These are phyloP conservation scores for Patellifolia procumbens DNA, from an alignment of 179 eudicot genomes.

Conservation along the genomic window DNA sequence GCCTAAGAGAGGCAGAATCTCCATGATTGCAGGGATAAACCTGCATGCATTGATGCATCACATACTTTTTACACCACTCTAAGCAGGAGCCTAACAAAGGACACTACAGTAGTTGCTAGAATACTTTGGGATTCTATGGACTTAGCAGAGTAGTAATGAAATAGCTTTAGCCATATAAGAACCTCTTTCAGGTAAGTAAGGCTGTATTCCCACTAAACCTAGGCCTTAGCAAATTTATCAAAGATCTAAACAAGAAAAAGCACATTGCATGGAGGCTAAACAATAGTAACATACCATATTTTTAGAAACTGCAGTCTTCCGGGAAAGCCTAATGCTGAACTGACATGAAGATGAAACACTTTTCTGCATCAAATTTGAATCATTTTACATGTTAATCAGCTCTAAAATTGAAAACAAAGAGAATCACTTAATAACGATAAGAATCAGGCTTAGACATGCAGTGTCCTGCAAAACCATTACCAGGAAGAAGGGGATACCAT, in stretches of 20 bases:
- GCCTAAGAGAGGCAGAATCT: background rate
- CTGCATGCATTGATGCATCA: background rate
- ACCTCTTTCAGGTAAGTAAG: background rate
- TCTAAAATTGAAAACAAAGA: background rate
- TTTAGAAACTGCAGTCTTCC: conserved; percentile 39
- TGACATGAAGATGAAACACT: conserved; percentile 42
- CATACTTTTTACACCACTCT: background rate
- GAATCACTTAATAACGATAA: conserved; percentile 10
- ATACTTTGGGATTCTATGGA: background rate
- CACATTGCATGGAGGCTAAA: background rate
- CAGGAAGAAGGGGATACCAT: conserved; percentile 68
- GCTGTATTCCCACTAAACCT: background rate
- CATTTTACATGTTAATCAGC: conserved; percentile 10
- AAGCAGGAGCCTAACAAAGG: conserved; percentile 9
- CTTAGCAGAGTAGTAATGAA: background rate
- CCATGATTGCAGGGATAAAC: background rate
- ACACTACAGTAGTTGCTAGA: background rate
- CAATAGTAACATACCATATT: conserved; percentile 53
- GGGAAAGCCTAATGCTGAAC: conserved; percentile 57
- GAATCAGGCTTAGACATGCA: conserved; percentile 18
- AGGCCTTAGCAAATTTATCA: background rate
- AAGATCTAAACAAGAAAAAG: background rate
- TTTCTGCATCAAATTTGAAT: conserved; percentile 39
- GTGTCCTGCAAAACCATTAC: conserved; percentile 36
- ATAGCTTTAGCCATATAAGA: background rate